phyloP scores from a whole-genome alignment of 768 basidiomycete species.

The Suillus decipiens region DNA sequence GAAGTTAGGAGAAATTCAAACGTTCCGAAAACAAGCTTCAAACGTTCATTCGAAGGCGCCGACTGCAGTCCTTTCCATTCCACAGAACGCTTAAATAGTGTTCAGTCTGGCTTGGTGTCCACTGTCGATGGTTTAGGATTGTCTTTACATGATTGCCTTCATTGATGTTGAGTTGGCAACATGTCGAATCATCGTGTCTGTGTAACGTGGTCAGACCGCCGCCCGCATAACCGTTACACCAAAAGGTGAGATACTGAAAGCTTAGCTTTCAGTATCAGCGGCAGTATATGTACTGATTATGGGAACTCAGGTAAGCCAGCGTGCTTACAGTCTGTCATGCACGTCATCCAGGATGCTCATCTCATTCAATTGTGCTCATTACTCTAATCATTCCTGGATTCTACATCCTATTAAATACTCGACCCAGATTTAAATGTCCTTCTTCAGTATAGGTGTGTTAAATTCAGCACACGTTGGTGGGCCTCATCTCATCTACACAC shows the following conservation, averaged over 20 bases:
- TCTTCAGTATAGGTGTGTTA: neutral
- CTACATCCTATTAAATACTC: neutral
- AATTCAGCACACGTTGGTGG: neutral
- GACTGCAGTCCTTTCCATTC: neutral
- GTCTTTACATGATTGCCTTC: neutral
- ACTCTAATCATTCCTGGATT: neutral
- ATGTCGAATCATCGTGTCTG: neutral
- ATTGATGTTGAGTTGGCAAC: neutral
- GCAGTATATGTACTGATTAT: too few species aligned
- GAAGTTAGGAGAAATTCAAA: conserved; percentile 3
- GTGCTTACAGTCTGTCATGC: too few species aligned
- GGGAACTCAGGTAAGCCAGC: too few species aligned
- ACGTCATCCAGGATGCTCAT: neutral
- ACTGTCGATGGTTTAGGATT: neutral
- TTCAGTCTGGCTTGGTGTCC: neutral
- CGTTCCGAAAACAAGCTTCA: neutral
- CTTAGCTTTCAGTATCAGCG: too few species aligned
- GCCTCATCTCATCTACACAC: neutral
- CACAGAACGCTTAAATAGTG: neutral
- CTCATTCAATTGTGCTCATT: neutral
- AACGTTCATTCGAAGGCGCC: neutral
- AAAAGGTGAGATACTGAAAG: too few species aligned
- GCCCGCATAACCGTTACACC: too few species aligned
- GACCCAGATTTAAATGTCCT: neutral
- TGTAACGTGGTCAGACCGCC: too few species aligned